Evolutionary conservation across 208 protist species (phyloP).

Genomic region (Jaenimonas drosophilae): DNA sequence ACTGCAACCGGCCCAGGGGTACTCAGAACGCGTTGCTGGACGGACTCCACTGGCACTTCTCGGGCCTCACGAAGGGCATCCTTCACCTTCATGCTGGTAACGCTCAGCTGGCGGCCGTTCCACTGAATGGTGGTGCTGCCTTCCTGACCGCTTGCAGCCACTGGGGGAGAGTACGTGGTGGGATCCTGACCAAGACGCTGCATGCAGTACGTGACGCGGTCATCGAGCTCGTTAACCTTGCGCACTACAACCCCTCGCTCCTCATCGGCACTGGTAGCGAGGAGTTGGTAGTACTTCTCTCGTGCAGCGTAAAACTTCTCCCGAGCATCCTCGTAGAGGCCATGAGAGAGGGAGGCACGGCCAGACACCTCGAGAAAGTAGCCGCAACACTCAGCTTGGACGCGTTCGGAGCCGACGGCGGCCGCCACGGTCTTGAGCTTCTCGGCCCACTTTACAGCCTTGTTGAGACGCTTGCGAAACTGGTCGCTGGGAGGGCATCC

Average conservation of each 20-base stretch:
- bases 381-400: constrained; percentile 39
- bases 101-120: constrained; percentile 54
- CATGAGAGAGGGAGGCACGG: constrained; percentile 33
- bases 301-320: constrained; percentile 35
- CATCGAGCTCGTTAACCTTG: constrained; percentile 76
- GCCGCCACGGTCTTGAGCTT: constrained; percentile 38
- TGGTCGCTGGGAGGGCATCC: constrained; percentile 44
- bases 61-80: constrained; percentile 73
- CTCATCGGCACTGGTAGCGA: not conserved
- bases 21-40: constrained; percentile 37
- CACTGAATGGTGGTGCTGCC: constrained; percentile 37
- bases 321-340: constrained; percentile 45
- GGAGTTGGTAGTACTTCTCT: constrained; percentile 30
- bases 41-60: constrained; percentile 33
- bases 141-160: not conserved
- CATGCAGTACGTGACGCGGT: constrained; percentile 80
- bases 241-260: constrained; percentile 19
- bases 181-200: constrained; percentile 60
- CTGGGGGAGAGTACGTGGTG: constrained; percentile 26
- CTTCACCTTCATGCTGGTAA: constrained; percentile 66
- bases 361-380: constrained; percentile 55
- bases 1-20: constrained; percentile 25
- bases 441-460: constrained; percentile 67
- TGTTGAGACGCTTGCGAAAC: constrained; percentile 82
- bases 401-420: constrained; percentile 34